Evolutionary conservation across 345 rosid species (phyloP).

Genomic region (Euclidium syriacum): DNA sequence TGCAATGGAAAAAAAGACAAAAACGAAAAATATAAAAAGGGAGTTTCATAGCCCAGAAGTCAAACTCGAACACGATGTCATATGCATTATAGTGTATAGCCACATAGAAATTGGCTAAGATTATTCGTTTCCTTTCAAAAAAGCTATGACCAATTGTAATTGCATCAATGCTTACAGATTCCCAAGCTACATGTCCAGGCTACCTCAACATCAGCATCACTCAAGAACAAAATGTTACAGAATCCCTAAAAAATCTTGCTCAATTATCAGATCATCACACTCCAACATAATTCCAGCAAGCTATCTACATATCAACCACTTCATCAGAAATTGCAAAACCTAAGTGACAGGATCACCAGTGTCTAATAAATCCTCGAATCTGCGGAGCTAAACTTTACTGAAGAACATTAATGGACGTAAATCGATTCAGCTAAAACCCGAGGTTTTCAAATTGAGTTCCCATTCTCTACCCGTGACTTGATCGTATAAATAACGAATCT

Average conservation of each 20-base stretch:
- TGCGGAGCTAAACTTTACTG: not conserved
- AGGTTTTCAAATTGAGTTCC: not conserved
- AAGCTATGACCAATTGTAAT: not conserved
- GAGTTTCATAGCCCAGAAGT: not conserved
- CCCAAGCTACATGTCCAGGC: constrained; percentile 7
- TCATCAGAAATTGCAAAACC: not conserved
- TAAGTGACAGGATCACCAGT: not conserved
- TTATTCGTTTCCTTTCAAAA: not conserved
- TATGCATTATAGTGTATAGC: not conserved
- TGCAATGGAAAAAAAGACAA: constrained; percentile 32
- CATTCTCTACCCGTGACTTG: not conserved
- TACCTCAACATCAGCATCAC: not conserved
- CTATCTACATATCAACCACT: not conserved
- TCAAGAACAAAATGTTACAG: not conserved
- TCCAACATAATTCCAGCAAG: not conserved
- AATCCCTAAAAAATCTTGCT: not conserved
- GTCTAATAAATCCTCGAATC: not conserved
- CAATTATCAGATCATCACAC: not conserved
- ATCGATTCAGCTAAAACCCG: constrained; percentile 9
- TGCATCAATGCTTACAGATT: not conserved
- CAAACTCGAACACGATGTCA: not conserved
- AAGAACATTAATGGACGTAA: not conserved
- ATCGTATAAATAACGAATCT: constrained; percentile 14
- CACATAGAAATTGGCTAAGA: not conserved
- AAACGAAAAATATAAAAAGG: not conserved